Base-by-base conservation (phyloP, 2,329 filamentous ascomycete genomes). In the Botrytis fragariae region DNA sequence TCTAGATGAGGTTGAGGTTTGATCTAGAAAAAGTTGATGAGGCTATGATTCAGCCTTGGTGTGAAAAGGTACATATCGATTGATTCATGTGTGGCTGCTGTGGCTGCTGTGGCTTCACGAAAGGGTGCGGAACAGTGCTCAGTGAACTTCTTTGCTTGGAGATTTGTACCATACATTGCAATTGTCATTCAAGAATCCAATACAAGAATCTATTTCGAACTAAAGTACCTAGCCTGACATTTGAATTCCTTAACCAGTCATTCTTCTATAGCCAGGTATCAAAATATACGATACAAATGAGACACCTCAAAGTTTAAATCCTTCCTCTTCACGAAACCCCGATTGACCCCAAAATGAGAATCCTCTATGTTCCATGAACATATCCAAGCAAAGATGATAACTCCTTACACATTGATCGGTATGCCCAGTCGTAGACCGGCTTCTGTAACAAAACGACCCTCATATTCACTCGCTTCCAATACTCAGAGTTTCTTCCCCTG, bases 121-220 rank as follows among this genome's bases (percentile, higher is more conserved):
- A 29, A 67, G 25, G 37, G 6, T 22, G 48, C 5, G 25, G 2
- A 54, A 54, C 25, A 16, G n/a, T 16, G 25, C 18, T 51, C 25
- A n/a, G 25, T 25, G 48, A 51, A n/a, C 48, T 14, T 51, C 48
- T n/a, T 25, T 51, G 48, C 48, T 12, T 51, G 22, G 6, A 48
- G 25, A 14, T 6, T 51, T 51, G 14, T 5, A 51, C 25, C 14
- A 32, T 32, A 32, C 16, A 35, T 75, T 70, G 16, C 73, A 74
- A 76, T 29, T 16, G 37, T 9, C 16, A 32, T 39, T 32, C 51
- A n/a, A 57, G 16, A 16, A 16, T 57, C 5, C 51, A 51, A 73
- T 81, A 20, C 79, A 78, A 3, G 75, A 77, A 37, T 72, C 22
- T 29, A 75, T 80, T 80, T 79, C 67, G 77, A 78, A 71, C 32